Evolutionary conservation across 192 early-diverging fungal species (phyloP).

Genomic region (Backusella liffmaniae): DNA sequence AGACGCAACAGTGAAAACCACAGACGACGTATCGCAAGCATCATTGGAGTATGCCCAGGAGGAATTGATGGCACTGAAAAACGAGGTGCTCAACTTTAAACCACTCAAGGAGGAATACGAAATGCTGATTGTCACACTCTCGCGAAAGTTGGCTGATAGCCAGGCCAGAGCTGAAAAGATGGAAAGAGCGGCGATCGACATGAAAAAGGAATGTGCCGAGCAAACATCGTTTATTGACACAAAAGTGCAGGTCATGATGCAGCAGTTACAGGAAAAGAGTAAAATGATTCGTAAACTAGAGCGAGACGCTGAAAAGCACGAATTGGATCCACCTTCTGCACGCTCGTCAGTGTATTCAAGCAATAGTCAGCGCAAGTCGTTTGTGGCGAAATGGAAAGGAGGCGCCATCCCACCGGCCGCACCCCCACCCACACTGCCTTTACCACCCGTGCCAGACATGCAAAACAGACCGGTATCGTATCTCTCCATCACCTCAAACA

Average conservation of each 20-base stretch:
- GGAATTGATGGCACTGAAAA: neutral
- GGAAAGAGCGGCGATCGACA: neutral
- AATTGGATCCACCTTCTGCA: neutral
- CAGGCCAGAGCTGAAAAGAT: neutral
- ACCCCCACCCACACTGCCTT: slow-evolving; percentile 9
- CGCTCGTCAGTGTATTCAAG: neutral
- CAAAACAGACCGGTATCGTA: neutral
- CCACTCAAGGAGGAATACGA: slow-evolving; percentile 8
- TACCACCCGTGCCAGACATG: slow-evolving; percentile 9
- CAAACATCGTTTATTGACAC: slow-evolving; percentile 1
- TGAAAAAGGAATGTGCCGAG: neutral
- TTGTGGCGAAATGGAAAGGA: neutral
- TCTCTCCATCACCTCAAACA: neutral
- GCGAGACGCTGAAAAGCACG: neutral
- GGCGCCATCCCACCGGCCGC: slow-evolving; percentile 2
- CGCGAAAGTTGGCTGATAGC: neutral
- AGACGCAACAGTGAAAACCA: neutral
- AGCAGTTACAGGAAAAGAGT: neutral
- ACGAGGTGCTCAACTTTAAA: neutral
- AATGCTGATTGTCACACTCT: neutral
- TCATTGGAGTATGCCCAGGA: neutral
- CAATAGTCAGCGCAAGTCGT: neutral
- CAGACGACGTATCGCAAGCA: neutral
- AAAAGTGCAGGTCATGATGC: neutral
- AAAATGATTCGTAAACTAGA: neutral